A percentile compares a stretch with the other conserved stretches of the same genome.
These are phyloP conservation scores for Kwoniella heveanensis DNA, from an alignment of 768 basidiomycete species.

Conservation along the genomic window DNA sequence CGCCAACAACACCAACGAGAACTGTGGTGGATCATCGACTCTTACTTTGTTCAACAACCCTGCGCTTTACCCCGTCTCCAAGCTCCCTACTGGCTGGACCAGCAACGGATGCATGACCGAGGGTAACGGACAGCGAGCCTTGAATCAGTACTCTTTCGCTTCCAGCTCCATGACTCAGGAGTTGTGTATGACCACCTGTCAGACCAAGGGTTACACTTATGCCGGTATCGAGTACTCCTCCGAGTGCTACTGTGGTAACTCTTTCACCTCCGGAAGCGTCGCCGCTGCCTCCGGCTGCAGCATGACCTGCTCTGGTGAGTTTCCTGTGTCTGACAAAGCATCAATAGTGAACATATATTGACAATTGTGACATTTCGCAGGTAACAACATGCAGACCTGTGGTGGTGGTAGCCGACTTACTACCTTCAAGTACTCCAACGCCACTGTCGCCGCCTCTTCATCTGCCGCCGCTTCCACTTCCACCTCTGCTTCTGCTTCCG, in stretches of 20 bases:
- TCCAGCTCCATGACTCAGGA: slow-evolving; percentile 63
- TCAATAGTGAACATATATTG: background rate
- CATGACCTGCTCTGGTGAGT: slow-evolving; percentile 73
- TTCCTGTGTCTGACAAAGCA: too few species aligned
- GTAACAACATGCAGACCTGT: slow-evolving; percentile 32
- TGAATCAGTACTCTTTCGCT: slow-evolving; percentile 55
- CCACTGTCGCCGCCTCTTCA: slow-evolving; percentile 12
- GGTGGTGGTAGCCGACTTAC: slow-evolving; percentile 41
- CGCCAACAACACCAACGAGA: slow-evolving; percentile 49
- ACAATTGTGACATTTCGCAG: background rate
- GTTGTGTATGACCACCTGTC: slow-evolving; percentile 67
- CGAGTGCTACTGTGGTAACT: slow-evolving; percentile 65
- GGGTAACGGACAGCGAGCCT: slow-evolving; percentile 32
- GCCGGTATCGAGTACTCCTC: slow-evolving; percentile 69
- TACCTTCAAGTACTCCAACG: slow-evolving; percentile 33
- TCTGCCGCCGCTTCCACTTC: slow-evolving; percentile 17
- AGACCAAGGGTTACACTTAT: slow-evolving; percentile 63
- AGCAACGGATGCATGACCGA: slow-evolving; percentile 44
- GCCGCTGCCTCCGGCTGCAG: slow-evolving; percentile 64
- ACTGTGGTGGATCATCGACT: slow-evolving; percentile 51
- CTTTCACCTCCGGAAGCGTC: slow-evolving; percentile 65
- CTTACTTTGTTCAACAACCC: slow-evolving; percentile 50
- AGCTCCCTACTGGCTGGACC: slow-evolving; percentile 47
- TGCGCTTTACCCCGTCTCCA: slow-evolving; percentile 31
- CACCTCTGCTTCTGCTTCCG: slow-evolving; percentile 20